Percentiles rank a stretch among this genome's conserved stretches.
These are phyloP conservation scores for Eustoma russellianum DNA, from an alignment of 257 asterid genomes.

Conservation along the genomic window DNA sequence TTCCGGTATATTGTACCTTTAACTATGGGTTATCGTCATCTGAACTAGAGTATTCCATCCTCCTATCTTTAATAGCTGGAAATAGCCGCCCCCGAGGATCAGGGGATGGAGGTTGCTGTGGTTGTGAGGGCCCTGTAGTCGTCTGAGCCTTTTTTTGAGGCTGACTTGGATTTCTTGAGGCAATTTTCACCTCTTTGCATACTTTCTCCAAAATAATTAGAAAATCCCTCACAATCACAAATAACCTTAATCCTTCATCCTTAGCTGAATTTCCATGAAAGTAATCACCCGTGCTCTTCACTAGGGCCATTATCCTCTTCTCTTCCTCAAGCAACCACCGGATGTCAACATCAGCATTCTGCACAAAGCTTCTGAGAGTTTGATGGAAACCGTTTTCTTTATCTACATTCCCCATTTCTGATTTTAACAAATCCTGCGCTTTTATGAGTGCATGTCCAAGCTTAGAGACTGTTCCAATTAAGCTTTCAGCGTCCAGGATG, in stretches of 20 bases:
- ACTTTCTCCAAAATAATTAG: slow-evolving; percentile 60
- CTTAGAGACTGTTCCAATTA: slow-evolving; percentile 46
- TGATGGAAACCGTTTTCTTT: slow-evolving; percentile 51
- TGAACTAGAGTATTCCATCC: slow-evolving; percentile 45
- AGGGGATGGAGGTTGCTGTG: slow-evolving; percentile 12
- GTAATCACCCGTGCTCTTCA: slow-evolving; percentile 70
- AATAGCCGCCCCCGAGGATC: slow-evolving; percentile 48
- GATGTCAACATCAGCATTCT: slow-evolving; percentile 56
- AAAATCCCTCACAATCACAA: slow-evolving; percentile 61
- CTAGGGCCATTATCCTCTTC: slow-evolving; percentile 64
- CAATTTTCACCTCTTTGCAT: slow-evolving; percentile 54
- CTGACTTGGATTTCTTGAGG: slow-evolving; percentile 22
- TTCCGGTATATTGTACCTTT: neutral
- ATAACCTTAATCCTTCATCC: slow-evolving; percentile 78
- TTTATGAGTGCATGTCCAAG: slow-evolving; percentile 40
- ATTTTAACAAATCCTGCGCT: slow-evolving; percentile 39
- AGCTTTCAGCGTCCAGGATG: slow-evolving; percentile 41
- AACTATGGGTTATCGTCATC: slow-evolving; percentile 41
- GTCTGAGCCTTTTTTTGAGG: slow-evolving; percentile 21
- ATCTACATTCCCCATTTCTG: slow-evolving; percentile 39
- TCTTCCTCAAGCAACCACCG: slow-evolving; percentile 63
- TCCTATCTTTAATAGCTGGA: slow-evolving; percentile 49
- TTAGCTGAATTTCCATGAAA: slow-evolving; percentile 75
- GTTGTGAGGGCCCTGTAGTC: slow-evolving; percentile 15
- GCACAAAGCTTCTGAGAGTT: slow-evolving; percentile 42